A percentile compares a stretch with the other conserved stretches of the same genome.
Evolutionary conservation across 257 asterid species (phyloP).

Genomic region (Gentiana macrophylla): DNA sequence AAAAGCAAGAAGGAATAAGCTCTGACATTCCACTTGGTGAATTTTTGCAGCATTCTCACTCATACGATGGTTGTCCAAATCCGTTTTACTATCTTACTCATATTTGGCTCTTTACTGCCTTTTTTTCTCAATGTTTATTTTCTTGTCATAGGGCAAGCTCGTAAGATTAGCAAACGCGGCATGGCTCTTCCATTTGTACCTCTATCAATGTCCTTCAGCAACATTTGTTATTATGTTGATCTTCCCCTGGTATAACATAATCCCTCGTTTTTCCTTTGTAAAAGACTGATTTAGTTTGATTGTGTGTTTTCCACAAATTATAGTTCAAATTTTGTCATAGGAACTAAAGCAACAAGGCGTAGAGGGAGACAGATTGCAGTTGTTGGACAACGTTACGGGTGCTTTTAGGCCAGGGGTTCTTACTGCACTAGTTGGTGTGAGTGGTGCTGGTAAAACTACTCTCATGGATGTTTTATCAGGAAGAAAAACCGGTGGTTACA

Average conservation of each 20-base stretch:
- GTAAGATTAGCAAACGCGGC: slow-evolving; percentile 42
- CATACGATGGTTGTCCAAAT: slow-evolving; percentile 41
- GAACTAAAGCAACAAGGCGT: slow-evolving; percentile 85
- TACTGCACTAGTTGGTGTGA: slow-evolving; percentile 90
- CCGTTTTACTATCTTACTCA: not conserved
- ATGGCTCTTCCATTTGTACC: slow-evolving; percentile 93
- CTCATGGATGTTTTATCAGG: slow-evolving; percentile 97
- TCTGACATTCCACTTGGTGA: slow-evolving; percentile 63
- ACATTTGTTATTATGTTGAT: slow-evolving; percentile 71
- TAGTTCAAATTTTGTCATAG: slow-evolving; percentile 23
- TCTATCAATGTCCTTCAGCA: slow-evolving; percentile 74
- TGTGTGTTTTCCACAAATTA: not conserved
- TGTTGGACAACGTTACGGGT: slow-evolving; percentile 73
- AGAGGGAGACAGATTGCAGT: slow-evolving; percentile 53
- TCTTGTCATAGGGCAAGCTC: slow-evolving; percentile 43
- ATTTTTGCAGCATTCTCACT: slow-evolving; percentile 68
- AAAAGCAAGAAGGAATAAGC: slow-evolving; percentile 27
- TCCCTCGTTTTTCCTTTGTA: slow-evolving; percentile 1
- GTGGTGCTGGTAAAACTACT: slow-evolving; percentile 96
- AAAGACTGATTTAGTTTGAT: not conserved
- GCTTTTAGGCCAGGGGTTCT: slow-evolving; percentile 94
- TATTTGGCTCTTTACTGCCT: not conserved
- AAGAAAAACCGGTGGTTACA: slow-evolving; percentile 81
- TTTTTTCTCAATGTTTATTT: not conserved
- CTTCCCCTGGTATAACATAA: slow-evolving; percentile 57